A percentile compares a stretch with the other conserved stretches of the same genome.
Evolutionary conservation across 768 basidiomycete species (phyloP).

Genomic region (Paxillus rubicundulus): DNA sequence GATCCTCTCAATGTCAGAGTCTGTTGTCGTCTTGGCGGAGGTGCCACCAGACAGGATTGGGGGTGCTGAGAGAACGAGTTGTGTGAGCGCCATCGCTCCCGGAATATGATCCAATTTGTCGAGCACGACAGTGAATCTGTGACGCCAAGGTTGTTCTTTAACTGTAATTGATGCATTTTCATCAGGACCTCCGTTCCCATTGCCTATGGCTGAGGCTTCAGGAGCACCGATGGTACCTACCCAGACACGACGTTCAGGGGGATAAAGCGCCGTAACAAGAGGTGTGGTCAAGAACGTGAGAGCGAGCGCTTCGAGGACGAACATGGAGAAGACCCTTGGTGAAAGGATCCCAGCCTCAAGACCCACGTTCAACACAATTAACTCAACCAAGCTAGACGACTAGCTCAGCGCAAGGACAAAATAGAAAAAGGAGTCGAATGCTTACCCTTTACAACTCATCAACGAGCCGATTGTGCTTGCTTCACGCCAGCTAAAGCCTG

Average conservation of each 20-base stretch:
- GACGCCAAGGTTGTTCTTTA: constrained; percentile 38
- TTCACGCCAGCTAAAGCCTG: constrained; percentile 81
- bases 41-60: not conserved
- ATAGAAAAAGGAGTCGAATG: not conserved
- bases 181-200: constrained; percentile 25
- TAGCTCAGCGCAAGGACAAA: constrained; percentile 1
- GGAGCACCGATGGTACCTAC: constrained; percentile 39
- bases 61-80: constrained; percentile 60
- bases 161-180: constrained; percentile 6
- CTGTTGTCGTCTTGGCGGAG: constrained; percentile 12
- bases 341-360: constrained; percentile 76
- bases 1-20: constrained; percentile 1
- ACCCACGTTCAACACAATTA: constrained; percentile 96
- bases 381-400: constrained; percentile 72
- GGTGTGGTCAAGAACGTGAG: constrained; percentile 89
- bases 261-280: constrained; percentile 64
- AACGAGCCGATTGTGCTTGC: constrained; percentile 80
- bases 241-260: constrained; percentile 55
- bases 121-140: constrained; percentile 78
- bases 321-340: constrained; percentile 86
- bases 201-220: constrained; percentile 22
- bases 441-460: constrained; percentile 94
- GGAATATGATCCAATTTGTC: constrained; percentile 90
- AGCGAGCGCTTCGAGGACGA: constrained; percentile 80
- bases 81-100: constrained; percentile 84